These are phyloP conservation scores for Gracilaria gracilis DNA, from an alignment of 23 red algal genomes.

Conservation along the genomic window DNA sequence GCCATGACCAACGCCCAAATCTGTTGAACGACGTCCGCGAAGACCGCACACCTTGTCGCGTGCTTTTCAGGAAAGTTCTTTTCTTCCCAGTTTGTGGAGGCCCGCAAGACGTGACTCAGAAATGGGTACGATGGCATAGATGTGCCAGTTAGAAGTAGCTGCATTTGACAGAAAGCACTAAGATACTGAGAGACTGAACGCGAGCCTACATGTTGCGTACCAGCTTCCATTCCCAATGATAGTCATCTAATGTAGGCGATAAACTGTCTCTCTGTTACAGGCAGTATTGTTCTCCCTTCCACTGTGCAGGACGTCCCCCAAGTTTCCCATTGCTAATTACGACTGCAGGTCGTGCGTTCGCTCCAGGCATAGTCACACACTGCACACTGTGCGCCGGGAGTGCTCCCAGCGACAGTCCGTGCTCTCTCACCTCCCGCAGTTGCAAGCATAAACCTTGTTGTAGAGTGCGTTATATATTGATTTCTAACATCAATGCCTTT, in stretches of 20 bases:
- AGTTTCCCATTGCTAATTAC: conserved; percentile 6
- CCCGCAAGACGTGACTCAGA: background rate
- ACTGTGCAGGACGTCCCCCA: conserved; percentile 15
- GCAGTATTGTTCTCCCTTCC: background rate
- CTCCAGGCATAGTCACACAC: conserved; percentile 4
- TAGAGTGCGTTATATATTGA: background rate
- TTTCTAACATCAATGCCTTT: background rate
- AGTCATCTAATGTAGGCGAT: conserved; percentile 39
- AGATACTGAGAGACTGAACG: conserved; percentile 42
- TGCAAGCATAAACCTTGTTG: background rate
- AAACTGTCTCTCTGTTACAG: conserved; percentile 27
- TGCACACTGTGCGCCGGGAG: background rate
- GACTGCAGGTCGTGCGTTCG: background rate
- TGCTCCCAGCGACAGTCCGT: background rate
- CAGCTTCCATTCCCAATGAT: background rate
- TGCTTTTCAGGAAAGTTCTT: background rate
- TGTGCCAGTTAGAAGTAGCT: background rate
- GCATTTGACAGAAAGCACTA: conserved; percentile 26
- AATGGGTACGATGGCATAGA: conserved; percentile 2
- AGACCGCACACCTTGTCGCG: conserved; percentile 13
- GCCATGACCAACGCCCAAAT: conserved; percentile 33
- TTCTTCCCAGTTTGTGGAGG: conserved; percentile 18
- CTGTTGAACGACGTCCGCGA: background rate
- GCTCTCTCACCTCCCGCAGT: background rate
- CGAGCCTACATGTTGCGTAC: background rate